These are phyloP conservation scores for Starmerella riodocensis DNA, from an alignment of 805 yeast genomes.

Conservation along the genomic window DNA sequence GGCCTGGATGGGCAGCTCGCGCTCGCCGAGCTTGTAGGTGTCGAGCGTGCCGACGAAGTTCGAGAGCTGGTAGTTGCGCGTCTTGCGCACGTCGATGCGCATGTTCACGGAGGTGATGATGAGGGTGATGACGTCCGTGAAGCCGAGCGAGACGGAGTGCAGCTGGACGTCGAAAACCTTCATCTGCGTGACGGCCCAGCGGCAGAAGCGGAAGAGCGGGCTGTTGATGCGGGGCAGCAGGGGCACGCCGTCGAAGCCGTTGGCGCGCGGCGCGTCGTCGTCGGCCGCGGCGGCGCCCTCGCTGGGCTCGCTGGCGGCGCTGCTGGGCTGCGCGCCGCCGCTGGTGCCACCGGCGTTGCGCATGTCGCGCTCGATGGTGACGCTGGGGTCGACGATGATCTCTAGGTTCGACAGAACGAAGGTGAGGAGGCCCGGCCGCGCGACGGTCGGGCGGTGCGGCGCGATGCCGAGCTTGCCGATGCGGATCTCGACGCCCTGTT, in stretches of 20 bases:
- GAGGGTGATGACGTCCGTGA: slow-evolving; percentile 21
- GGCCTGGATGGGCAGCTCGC: slow-evolving; percentile 24
- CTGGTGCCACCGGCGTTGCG: neutral
- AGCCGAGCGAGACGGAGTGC: slow-evolving; percentile 21
- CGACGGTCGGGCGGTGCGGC: slow-evolving; percentile 31
- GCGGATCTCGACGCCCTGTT: slow-evolving; percentile 27
- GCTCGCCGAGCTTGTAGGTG: slow-evolving; percentile 20
- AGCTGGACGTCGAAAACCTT: slow-evolving; percentile 24
- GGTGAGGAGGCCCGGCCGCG: slow-evolving; percentile 31
- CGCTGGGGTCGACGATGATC: slow-evolving; percentile 23
- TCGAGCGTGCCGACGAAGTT: slow-evolving; percentile 29
- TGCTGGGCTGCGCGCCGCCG: neutral
- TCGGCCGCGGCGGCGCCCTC: neutral
- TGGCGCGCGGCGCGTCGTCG: neutral
- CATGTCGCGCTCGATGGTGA: slow-evolving; percentile 9
- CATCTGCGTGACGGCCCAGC: slow-evolving; percentile 19
- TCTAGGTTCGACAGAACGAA: slow-evolving; percentile 26
- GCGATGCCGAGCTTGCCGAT: slow-evolving; percentile 28
- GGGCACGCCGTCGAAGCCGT: slow-evolving; percentile 10
- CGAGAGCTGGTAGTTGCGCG: slow-evolving; percentile 15
- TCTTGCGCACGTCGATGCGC: slow-evolving; percentile 25
- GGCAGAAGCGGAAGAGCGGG: slow-evolving; percentile 7
- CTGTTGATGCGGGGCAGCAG: slow-evolving; percentile 14
- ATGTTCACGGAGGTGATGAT: slow-evolving; percentile 24
- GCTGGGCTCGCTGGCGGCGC: neutral